Conservation (phyloP, 2,329 filamentous ascomycete genomes). For the Aspergillus sp. region DNA sequence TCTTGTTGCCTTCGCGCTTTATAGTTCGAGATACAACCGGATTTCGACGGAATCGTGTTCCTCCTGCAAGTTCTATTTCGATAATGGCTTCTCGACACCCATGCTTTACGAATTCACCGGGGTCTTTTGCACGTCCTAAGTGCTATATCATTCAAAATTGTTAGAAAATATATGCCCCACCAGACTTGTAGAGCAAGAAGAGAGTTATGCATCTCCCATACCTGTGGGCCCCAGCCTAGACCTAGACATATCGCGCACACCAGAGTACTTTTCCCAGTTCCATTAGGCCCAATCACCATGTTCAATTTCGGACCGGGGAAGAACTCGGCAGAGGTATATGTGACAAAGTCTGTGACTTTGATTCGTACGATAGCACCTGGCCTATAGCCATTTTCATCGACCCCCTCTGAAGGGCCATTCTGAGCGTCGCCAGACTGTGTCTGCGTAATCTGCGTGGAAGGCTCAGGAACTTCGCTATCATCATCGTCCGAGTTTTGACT, state of each 20-base stretch:
- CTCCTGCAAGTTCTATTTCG: constrained; percentile 81
- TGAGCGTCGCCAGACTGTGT: neutral
- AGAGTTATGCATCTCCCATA: constrained; percentile 23
- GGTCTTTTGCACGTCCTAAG: constrained; percentile 77
- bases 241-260: constrained; percentile 96
- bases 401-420: constrained; percentile 6
- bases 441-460: neutral
- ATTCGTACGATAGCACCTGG: constrained; percentile 87
- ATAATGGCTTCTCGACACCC: constrained; percentile 72
- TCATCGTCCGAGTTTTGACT: constrained; percentile 7
- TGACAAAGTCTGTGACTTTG: constrained; percentile 83
- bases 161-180: neutral
- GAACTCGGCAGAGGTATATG: constrained; percentile 89
- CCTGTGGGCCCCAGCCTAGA: constrained; percentile 71
- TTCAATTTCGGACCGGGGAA: constrained; percentile 87
- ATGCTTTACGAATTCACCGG: constrained; percentile 91
- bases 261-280: constrained; percentile 93
- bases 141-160: constrained; percentile 41
- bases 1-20: constrained; percentile 73
- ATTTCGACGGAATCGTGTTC: constrained; percentile 55
- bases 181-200: neutral
- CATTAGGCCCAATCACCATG: constrained; percentile 99
- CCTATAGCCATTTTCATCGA: constrained; percentile 23
- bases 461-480: constrained; percentile 1
- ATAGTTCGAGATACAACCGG: constrained; percentile 72